Conservation (phyloP, 2,329 filamentous ascomycete species). For the Chrysoporthe austroafricana region DNA sequence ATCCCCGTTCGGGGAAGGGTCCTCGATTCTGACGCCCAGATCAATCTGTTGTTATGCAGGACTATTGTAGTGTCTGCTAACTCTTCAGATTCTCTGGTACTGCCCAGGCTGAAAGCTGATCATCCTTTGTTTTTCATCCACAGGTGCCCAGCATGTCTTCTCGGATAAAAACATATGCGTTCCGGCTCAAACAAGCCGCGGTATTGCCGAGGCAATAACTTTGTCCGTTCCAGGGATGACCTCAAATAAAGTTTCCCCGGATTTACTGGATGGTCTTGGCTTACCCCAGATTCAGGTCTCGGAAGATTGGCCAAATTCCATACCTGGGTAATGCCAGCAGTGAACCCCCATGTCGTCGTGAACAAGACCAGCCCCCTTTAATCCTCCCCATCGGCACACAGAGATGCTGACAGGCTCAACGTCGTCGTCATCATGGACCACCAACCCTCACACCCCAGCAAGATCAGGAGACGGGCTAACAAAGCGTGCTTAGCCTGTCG, state of each 20-base stretch:
- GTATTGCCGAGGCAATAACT: conserved; percentile 7
- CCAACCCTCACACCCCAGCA: conserved; percentile 30
- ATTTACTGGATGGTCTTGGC: not conserved
- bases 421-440: conserved; percentile 18
- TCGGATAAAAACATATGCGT: not conserved
- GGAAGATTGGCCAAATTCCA: not conserved
- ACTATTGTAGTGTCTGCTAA: not conserved
- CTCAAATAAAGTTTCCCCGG: conserved; percentile 1
- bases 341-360: not conserved
- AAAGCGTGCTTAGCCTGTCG: conserved; percentile 57
- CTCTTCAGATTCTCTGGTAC: not conserved
- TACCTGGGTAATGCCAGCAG: not conserved
- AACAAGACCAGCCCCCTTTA: not conserved
- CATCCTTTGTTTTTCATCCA: not conserved
- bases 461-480: conserved; percentile 50
- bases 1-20: not conserved
- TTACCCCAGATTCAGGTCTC: not conserved
- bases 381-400: not conserved
- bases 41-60: not conserved
- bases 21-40: not conserved
- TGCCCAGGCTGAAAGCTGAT: no score
- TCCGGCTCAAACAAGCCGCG: not conserved
- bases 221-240: not conserved
- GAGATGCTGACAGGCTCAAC: not conserved
- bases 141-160: no score